A percentile compares a stretch with the other conserved stretches of the same genome.
phyloP scores from a whole-genome alignment of 768 basidiomycete species.

The Naganishia kalamii region DNA sequence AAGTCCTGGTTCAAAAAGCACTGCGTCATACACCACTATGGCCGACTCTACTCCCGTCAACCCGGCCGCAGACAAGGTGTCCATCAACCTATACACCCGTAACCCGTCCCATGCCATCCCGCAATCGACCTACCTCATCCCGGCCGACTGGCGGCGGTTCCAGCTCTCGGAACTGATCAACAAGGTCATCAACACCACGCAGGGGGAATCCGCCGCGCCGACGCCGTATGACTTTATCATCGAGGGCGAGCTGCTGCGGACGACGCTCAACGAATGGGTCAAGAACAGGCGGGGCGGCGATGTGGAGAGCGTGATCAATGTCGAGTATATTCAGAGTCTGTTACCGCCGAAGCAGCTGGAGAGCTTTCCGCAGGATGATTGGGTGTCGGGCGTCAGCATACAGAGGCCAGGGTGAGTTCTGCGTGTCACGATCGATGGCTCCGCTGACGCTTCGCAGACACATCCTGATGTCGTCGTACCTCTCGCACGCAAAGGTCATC shows the following conservation, averaged over 20 bases:
- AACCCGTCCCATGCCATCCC: slow-evolving; percentile 68
- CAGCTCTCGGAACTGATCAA: slow-evolving; percentile 96
- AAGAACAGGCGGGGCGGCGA: slow-evolving; percentile 39
- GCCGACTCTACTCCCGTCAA: slow-evolving; percentile 17
- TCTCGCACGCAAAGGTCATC: slow-evolving; percentile 42
- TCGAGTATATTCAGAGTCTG: slow-evolving; percentile 85
- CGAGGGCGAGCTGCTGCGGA: slow-evolving; percentile 69
- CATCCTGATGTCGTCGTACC: slow-evolving; percentile 43
- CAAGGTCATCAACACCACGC: slow-evolving; percentile 68
- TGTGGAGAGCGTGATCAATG: slow-evolving; percentile 60
- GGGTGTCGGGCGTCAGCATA: slow-evolving; percentile 65
- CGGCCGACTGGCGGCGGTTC: slow-evolving; percentile 82
- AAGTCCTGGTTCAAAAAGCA: too few species aligned
- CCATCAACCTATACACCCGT: slow-evolving; percentile 60
- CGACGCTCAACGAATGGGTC: slow-evolving; percentile 66
- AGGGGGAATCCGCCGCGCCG: slow-evolving; percentile 48
- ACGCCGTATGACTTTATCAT: slow-evolving; percentile 92
- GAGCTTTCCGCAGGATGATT: slow-evolving; percentile 78
- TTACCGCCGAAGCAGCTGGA: slow-evolving; percentile 78
- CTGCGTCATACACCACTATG: too few species aligned
- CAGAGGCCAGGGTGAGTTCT: slow-evolving; percentile 38
- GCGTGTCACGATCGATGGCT: background rate
- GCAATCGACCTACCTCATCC: slow-evolving; percentile 85
- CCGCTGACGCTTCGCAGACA: slow-evolving; percentile 23
- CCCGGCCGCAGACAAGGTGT: slow-evolving; percentile 22